Evolutionary conservation across 495 filamentous ascomycete species (phyloP), one percentile per base, ranked within the genome.

Genomic region (Cairneyella variabilis): DNA sequence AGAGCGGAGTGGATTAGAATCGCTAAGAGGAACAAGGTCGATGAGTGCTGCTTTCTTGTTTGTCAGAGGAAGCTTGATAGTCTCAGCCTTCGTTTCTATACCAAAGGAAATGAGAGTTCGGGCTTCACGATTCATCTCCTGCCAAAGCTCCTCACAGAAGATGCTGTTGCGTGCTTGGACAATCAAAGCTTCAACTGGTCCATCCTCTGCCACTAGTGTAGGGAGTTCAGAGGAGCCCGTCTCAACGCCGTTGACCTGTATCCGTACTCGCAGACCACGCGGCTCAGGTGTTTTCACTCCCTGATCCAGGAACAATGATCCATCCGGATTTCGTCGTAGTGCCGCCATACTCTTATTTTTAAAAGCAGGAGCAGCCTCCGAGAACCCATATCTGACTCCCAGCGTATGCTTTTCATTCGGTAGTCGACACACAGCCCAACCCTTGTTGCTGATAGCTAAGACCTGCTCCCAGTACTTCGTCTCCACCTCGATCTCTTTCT

Each of bases 61-160:
- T 7, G 76, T 72, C 2, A 78, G 62, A n/a, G 78, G 70, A 58
- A 83, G 79, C n/a, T 66, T 79, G 37, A 85, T 72, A 37, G 72
- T 70, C 49, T 78, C 81, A 25, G 79, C 76, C 23, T 75, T 72
- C 3, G 82, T 74, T 14, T 76, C 80, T 10, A 96, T 83, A 8
- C 83, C 78, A 20, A 83, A 80, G 37, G 77, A 78, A 9, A 81
- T 75, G 32, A 95, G 69, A 0, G 76, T 70, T 5, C 89, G 83
- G 2, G 86, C 84, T 69, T 99, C 95, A 10, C 87, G 79, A 42
- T 84, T 82, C 18, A 99, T 67, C 67, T 97, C 93, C 56, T 95
- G 83, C 76, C 90, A 95, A n/a, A 99, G 69, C 64, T 99, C 95
- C 61, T 96, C 85, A 48, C 91, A 87, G 63, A 89, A 97, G 1